These are phyloP conservation scores for Pseudocercospora musae DNA, from an alignment of 2,329 filamentous ascomycete species.

Conservation along the genomic window DNA sequence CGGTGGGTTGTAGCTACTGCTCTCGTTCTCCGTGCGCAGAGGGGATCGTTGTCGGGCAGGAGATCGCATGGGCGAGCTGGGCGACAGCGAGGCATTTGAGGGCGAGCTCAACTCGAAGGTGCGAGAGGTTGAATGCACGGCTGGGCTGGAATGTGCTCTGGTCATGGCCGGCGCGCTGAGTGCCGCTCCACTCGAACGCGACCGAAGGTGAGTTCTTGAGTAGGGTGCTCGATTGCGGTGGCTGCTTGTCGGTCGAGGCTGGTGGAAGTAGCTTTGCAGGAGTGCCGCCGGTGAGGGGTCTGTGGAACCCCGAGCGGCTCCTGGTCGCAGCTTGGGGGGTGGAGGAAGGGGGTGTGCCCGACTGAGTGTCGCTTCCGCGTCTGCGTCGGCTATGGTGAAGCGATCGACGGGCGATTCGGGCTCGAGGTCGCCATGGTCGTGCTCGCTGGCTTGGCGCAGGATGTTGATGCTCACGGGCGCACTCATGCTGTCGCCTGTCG, in stretches of 20 bases:
- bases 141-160: constrained; percentile 47
- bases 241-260: constrained; percentile 29
- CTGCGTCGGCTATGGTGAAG: background rate
- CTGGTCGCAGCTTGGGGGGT: constrained; percentile 24
- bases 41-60: constrained; percentile 45
- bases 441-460: constrained; percentile 1
- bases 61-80: constrained; percentile 36
- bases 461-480: constrained; percentile 7
- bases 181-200: constrained; percentile 41
- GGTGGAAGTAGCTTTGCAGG: constrained; percentile 32
- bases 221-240: constrained; percentile 49
- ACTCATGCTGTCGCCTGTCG: background rate
- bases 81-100: constrained; percentile 35
- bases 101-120: constrained; percentile 28
- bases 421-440: constrained; percentile 5
- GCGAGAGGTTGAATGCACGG: constrained; percentile 36
- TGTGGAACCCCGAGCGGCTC: constrained; percentile 34
- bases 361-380: background rate
- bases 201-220: constrained; percentile 45
- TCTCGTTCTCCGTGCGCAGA: constrained; percentile 29
- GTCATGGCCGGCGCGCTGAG: constrained; percentile 46
- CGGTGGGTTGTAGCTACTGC: constrained; percentile 17
- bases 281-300: constrained; percentile 36
- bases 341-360: background rate
- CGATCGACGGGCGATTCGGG: constrained; percentile 10